Evolutionary conservation across 352 stramenopile genomes (phyloP).

Genomic region (Globisporangium cystogenes): DNA sequence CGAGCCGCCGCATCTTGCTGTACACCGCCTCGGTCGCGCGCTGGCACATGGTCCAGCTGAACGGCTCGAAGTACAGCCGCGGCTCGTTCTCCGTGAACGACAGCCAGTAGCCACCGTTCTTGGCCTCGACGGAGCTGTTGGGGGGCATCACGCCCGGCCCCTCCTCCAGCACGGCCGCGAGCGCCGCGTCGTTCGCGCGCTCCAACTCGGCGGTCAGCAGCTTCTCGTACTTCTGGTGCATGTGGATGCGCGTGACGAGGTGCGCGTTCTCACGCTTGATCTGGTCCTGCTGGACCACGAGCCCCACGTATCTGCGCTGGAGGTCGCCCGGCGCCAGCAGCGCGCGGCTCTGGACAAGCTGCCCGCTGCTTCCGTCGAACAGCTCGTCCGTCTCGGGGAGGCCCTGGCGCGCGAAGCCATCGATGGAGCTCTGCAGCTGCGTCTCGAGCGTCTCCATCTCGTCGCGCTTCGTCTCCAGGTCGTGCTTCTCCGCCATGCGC

Average conservation of each 20-base stretch:
- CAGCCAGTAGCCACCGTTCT: slow-evolving; percentile 3
- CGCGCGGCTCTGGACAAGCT: too few species aligned
- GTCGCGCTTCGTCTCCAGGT: too few species aligned
- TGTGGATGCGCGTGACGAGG: slow-evolving; percentile 5
- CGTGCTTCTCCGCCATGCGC: too few species aligned
- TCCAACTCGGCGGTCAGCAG: slow-evolving; percentile 5
- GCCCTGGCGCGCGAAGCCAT: too few species aligned
- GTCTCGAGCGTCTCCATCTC: too few species aligned
- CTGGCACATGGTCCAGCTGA: slow-evolving; percentile 7
- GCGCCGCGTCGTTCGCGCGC: neutral
- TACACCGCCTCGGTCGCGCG: slow-evolving; percentile 5
- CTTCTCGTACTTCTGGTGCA: slow-evolving; percentile 11
- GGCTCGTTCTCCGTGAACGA: slow-evolving; percentile 11
- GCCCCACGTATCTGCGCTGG: slow-evolving; percentile 6
- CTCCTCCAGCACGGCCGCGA: too few species aligned
- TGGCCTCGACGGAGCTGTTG: neutral
- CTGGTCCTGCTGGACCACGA: slow-evolving; percentile 13
- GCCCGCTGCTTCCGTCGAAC: too few species aligned
- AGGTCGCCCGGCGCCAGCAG: too few species aligned
- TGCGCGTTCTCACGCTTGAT: slow-evolving; percentile 9
- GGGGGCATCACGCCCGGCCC: too few species aligned
- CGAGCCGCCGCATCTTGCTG: too few species aligned
- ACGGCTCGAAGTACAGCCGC: slow-evolving; percentile 6
- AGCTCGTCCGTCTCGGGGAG: too few species aligned
- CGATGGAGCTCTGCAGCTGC: too few species aligned